Evolutionary conservation across 1,139 yeast species (phyloP), one percentile per base, ranked within the genome.

Genomic region (Taphrina confusa): DNA sequence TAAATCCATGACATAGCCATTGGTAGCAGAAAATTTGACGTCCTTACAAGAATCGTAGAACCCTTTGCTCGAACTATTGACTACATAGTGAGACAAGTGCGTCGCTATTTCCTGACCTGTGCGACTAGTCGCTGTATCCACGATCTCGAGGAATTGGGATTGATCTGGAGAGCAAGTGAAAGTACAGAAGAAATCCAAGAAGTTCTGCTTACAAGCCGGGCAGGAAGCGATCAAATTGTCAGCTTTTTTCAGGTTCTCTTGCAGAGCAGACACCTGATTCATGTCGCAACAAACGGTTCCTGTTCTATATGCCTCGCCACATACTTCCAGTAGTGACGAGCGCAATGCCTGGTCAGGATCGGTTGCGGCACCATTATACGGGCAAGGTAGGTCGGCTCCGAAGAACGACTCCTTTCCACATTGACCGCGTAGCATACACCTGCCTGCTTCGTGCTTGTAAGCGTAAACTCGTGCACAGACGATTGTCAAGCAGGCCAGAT

Each of bases 1-100:
- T 56, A 92, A 78, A 70, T 92, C 97, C 97, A 92, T 90, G 6
- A 97, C 97, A 68, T 81, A 87, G 1, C 97, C 97, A 72, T 91
- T 91, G 8, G 97, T 90, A 4, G 97, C 96, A 2, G 92, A 84
- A 71, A 92, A 91, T 73, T 91, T 90, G 70, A 92, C 86, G 65
- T 85, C 82, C 68, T 87, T 87, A 74, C 98, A 92, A 1, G 96
- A 87, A 63, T 90, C 86, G 70, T 76, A 92, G 68, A 91, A 83
- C 1, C 71, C 75, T 0, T 77, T 69, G 0, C 96, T 96, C 74
- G 82, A 81, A 0, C 68, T 69, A 0, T 82, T 78, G 62, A 80
- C 81, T 6, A 88, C 82, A 67, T 71, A 85, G 67, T 83, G 84
- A 51, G 83, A 81, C 45, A 91, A 72, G 68, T 86, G 95, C 0